A percentile compares a stretch with the other conserved stretches of the same genome.
phyloP scores from a whole-genome alignment of 176 grass and related monocot species.

The Zea mays region Zm-B73-REFERENCE-NAM-5.0 NC_050105.1:124596501-124597000 shows the following conservation, averaged over 20 bases:
- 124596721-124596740: slow-evolving; percentile 42
- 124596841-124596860: slow-evolving; percentile 73
- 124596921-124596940: slow-evolving; percentile 53
- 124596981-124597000: slow-evolving; percentile 63
- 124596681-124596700: slow-evolving; percentile 30
- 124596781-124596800: slow-evolving; percentile 49
- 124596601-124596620: slow-evolving; percentile 35
- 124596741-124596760: slow-evolving; percentile 59
- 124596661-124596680: slow-evolving; percentile 21
- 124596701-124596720: slow-evolving; percentile 31
- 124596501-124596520: slow-evolving; percentile 28
- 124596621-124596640: slow-evolving; percentile 37
- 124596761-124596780: slow-evolving; percentile 78
- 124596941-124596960: slow-evolving; percentile 59
- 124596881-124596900: slow-evolving; percentile 56
- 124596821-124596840: slow-evolving; percentile 76
- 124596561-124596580: slow-evolving; percentile 22
- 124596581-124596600: slow-evolving; percentile 23
- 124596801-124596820: slow-evolving; percentile 56
- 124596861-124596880: slow-evolving; percentile 65
- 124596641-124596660: slow-evolving; percentile 31
- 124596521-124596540: background rate
- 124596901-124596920: slow-evolving; percentile 57
- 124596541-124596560: slow-evolving; percentile 27
- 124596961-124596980: slow-evolving; percentile 64